A percentile compares a stretch with the other conserved stretches of the same genome.
Conservation (phyloP, 2,329 filamentous ascomycete species). For the Fusarium redolens region DNA sequence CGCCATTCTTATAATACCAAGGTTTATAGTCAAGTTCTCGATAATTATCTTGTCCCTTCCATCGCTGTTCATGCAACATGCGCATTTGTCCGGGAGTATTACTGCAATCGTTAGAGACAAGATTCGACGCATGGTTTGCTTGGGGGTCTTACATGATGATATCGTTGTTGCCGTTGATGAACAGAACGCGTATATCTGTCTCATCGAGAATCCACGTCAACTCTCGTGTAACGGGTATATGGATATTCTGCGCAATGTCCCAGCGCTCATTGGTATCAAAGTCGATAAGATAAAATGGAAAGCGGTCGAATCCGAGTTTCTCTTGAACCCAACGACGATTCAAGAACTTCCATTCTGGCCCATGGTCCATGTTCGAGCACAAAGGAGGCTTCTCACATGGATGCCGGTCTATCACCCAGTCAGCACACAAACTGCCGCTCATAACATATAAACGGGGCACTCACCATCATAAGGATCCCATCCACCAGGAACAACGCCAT, state of each 20-base stretch:
- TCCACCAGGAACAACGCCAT: conserved; percentile 5
- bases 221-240: conserved; percentile 24
- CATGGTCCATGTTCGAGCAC: conserved; percentile 21
- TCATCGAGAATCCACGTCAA: conserved; percentile 19
- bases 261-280: conserved; percentile 14
- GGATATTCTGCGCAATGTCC: conserved; percentile 8
- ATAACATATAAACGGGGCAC: not conserved
- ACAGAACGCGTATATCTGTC: conserved; percentile 6
- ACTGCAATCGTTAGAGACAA: not conserved
- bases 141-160: conserved; percentile 16
- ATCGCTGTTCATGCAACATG: conserved; percentile 17
- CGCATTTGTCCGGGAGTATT: conserved; percentile 31
- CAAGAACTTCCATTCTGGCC: conserved; percentile 23
- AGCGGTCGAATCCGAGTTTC: conserved; percentile 12
- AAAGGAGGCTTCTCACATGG: conserved; percentile 10
- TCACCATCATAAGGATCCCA: conserved; percentile 33
- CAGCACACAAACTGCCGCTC: too few relatives aligned
- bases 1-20: conserved; percentile 20
- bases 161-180: conserved; percentile 23
- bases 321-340: conserved; percentile 27
- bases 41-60: conserved; percentile 1
- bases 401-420: not conserved
- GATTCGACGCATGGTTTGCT: not conserved
- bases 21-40: not conserved
- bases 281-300: conserved; percentile 14